Evolutionary conservation across 176 grass and related monocot genomes (phyloP), one percentile per base, ranked within the genome.

Genomic region (Cymbopogon citratus): DNA sequence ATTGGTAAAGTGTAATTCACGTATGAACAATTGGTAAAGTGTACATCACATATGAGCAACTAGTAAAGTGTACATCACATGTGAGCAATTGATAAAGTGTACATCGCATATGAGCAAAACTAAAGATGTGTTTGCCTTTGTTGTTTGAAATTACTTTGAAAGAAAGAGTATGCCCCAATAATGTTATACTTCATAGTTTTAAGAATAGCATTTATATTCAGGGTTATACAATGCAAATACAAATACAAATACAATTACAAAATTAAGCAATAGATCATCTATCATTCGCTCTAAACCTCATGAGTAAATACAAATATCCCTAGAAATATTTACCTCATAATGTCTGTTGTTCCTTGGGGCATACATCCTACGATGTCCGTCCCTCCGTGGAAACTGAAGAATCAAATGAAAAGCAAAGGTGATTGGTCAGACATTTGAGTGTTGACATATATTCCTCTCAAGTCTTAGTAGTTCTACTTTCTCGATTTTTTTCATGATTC

Each of bases 361-460:
- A 48, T 43, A 79, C 13, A 0, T 27, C 65, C 51, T 38, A 36
- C 25, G 74, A 62, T 66, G 34, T 33, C 73, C 64, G 51, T 85
- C 91, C 73, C 77, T 83, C 45, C 67, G 33, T 36, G 44, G 27
- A 93, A 85, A 80, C 85, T 83, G 79, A 76, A 85, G 51, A 85
- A 78, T 85, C 41, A 24, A 71, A 74, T 24, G 44, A 7, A 77
- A 85, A 79, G 36, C 33, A 71, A 63, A 75, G 70, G 85, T 16
- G 15, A 25, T 45, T 78, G 24, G 45, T 76, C n/a, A 85, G 39
- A 74, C 45, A 83, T 21, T 49, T 69, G 14, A 64, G 31, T 25
- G 54, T 8, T 73, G 34, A 3, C 74, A 52, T 75, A 78, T 46
- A n/a, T n/a, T 16, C 60, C 8, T 83, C 15, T 34, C 33, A 13